These are phyloP conservation scores for Boletus semigastroideus DNA, from an alignment of 1,284 basidiomycete species.

Conservation along the genomic window DNA sequence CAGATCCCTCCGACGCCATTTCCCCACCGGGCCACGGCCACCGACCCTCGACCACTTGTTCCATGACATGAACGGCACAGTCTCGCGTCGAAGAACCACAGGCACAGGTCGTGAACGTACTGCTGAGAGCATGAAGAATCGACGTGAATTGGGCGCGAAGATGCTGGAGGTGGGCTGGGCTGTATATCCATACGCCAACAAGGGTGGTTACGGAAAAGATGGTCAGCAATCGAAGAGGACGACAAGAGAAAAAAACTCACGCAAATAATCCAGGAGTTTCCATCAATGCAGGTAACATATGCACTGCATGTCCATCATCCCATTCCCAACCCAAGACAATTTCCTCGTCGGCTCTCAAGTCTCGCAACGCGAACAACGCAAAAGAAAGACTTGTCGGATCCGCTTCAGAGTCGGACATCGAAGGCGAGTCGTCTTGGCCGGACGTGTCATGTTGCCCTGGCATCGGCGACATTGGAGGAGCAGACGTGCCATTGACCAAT, in stretches of 20 bases:
- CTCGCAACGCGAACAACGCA: constrained; percentile 80
- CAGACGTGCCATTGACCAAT: constrained; percentile 12
- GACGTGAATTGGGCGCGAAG: constrained; percentile 66
- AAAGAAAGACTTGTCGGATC: constrained; percentile 61
- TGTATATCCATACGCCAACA: constrained; percentile 21
- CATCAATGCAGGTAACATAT: constrained; percentile 74
- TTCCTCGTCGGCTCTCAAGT: constrained; percentile 82
- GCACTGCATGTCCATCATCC: constrained; percentile 91
- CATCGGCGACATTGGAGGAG: constrained; percentile 3
- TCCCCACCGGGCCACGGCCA: constrained; percentile 36
- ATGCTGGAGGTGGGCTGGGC: constrained; percentile 50
- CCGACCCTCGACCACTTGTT: constrained; percentile 53
- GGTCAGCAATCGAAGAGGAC: constrained; percentile 4
- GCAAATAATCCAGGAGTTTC: constrained; percentile 54
- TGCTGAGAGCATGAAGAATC: constrained; percentile 71
- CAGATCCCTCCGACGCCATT: constrained; percentile 29
- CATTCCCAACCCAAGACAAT: constrained; percentile 94
- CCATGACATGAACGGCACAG: constrained; percentile 69
- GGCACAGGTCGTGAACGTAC: constrained; percentile 77
- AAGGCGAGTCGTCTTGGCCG: constrained; percentile 31
- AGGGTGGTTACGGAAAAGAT: neutral
- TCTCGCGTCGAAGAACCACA: constrained; percentile 62
- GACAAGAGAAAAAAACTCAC: constrained; percentile 38
- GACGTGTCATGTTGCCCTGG: constrained; percentile 18
- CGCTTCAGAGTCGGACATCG: constrained; percentile 32